Conservation (phyloP, 129 eudicot genomes). For the Lonicera japonica region DNA sequence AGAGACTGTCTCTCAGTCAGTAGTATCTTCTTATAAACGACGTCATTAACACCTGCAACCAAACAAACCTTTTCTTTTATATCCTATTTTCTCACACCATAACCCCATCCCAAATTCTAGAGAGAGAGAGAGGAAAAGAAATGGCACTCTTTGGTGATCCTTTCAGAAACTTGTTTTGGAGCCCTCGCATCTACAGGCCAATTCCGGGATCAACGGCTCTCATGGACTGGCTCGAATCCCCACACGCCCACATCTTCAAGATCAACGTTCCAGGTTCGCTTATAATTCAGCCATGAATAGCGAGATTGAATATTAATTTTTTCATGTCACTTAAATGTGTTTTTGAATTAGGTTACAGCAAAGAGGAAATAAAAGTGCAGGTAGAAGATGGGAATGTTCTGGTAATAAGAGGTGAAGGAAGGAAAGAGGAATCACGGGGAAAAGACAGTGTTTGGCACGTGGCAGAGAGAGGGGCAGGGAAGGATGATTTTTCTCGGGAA, state of each 20-base stretch:
- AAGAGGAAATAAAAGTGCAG: constrained; percentile 76
- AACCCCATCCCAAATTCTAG: background rate
- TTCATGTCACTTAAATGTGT: background rate
- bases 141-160: constrained; percentile 73
- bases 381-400: constrained; percentile 77
- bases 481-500: constrained; percentile 47
- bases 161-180: constrained; percentile 43
- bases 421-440: constrained; percentile 34
- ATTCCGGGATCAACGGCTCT: constrained; percentile 48
- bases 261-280: constrained; percentile 74
- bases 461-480: constrained; percentile 53
- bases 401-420: constrained; percentile 54
- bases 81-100: background rate
- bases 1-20: background rate
- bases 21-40: too few species aligned
- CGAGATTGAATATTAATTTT: background rate
- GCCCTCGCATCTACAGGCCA: constrained; percentile 39
- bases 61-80: background rate
- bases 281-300: background rate
- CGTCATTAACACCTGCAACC: background rate
- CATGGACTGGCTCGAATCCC: constrained; percentile 82
- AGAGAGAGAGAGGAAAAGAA: background rate
- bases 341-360: constrained; percentile 50
- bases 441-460: constrained; percentile 77
- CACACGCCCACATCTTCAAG: constrained; percentile 68